These are phyloP conservation scores for Annulohypoxylon bovei DNA, from an alignment of 495 filamentous ascomycete genomes.

Conservation along the genomic window DNA sequence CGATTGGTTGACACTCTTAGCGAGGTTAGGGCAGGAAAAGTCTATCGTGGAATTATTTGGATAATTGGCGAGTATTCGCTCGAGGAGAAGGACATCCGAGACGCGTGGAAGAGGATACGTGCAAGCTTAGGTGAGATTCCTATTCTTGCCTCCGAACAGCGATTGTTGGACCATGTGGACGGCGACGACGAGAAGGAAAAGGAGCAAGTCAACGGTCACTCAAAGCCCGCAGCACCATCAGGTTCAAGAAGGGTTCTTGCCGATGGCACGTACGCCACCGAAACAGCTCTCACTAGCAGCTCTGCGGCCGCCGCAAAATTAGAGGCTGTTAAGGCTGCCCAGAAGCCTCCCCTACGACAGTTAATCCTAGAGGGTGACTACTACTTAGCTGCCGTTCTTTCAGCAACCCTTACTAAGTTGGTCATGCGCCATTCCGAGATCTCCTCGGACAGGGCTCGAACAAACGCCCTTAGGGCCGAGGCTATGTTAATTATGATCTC, in stretches of 20 bases:
- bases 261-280: constrained; percentile 97
- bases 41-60: constrained; percentile 96
- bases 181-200: constrained; percentile 65
- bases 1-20: constrained; percentile 89
- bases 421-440: constrained; percentile 99
- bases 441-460: constrained; percentile 84
- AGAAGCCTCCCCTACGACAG: constrained; percentile 94
- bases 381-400: constrained; percentile 93
- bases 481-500: constrained; percentile 99
- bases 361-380: constrained; percentile 98
- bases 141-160: constrained; percentile 94
- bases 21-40: constrained; percentile 96
- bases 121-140: constrained; percentile 96
- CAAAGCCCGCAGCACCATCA: constrained; percentile 76
- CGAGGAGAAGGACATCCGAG: constrained; percentile 91
- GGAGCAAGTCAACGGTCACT: constrained; percentile 84
- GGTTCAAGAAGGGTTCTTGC: constrained; percentile 92
- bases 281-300: constrained; percentile 93
- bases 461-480: constrained; percentile 93
- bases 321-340: constrained; percentile 95
- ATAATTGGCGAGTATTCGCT: constrained; percentile 97
- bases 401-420: constrained; percentile 94
- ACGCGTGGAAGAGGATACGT: constrained; percentile 96
- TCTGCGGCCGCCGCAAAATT: constrained; percentile 89
- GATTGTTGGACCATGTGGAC: constrained; percentile 76